phyloP scores from a whole-genome alignment of 495 filamentous ascomycete species.

The Sphaerosporella brunnea region DNA sequence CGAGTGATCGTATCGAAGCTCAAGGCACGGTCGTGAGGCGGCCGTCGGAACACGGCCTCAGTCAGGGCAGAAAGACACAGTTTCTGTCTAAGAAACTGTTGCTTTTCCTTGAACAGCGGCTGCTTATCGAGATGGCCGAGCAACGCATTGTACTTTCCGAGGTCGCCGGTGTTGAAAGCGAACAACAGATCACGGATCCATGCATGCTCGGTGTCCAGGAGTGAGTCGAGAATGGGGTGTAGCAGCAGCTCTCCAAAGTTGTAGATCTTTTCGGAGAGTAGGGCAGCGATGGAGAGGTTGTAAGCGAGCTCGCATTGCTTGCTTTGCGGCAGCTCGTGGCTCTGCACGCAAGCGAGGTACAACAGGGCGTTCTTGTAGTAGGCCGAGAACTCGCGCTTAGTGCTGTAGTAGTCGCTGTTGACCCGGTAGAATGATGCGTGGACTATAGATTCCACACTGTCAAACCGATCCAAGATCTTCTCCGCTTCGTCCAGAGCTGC shows the following conservation, averaged over 20 bases:
- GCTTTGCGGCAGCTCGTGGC: slow-evolving; percentile 46
- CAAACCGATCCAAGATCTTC: slow-evolving; percentile 72
- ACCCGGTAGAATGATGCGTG: slow-evolving; percentile 94
- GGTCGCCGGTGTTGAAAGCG: slow-evolving; percentile 91
- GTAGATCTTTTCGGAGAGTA: slow-evolving; percentile 89
- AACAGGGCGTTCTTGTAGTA: slow-evolving; percentile 97
- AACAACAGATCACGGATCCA: slow-evolving; percentile 92
- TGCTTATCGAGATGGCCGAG: slow-evolving; percentile 59
- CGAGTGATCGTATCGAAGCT: slow-evolving; percentile 68
- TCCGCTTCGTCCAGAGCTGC: slow-evolving; percentile 77
- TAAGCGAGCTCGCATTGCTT: slow-evolving; percentile 73
- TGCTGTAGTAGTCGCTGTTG: slow-evolving; percentile 86
- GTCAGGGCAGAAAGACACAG: slow-evolving; percentile 91
- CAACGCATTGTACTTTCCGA: slow-evolving; percentile 67
- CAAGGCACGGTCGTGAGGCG: slow-evolving; percentile 88
- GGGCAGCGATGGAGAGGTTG: slow-evolving; percentile 77
- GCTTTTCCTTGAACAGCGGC: slow-evolving; percentile 58
- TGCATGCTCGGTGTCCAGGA: slow-evolving; percentile 34
- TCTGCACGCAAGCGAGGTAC: slow-evolving; percentile 90
- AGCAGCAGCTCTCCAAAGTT: slow-evolving; percentile 98
- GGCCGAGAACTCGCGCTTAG: slow-evolving; percentile 74
- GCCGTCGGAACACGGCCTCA: slow-evolving; percentile 87
- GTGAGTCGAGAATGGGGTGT: slow-evolving; percentile 82
- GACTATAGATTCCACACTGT: slow-evolving; percentile 88
- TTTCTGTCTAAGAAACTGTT: slow-evolving; percentile 80